Conservation (phyloP, 2,329 filamentous ascomycete genomes). For the Colletotrichum sp. region DNA sequence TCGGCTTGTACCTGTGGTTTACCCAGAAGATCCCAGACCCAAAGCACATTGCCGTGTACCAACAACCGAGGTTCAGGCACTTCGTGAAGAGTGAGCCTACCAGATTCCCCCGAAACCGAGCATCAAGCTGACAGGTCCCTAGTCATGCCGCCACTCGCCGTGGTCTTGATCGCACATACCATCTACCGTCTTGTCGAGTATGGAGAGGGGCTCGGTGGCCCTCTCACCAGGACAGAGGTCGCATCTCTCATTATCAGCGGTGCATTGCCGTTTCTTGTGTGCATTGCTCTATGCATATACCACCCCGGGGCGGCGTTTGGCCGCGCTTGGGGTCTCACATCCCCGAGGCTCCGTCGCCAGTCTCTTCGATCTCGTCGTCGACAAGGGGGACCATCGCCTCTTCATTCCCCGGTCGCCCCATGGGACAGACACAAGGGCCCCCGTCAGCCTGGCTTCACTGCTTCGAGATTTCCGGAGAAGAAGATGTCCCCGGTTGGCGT, state of each 20-base stretch:
- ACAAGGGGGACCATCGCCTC: slow-evolving; percentile 1
- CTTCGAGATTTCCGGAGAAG: slow-evolving; percentile 10
- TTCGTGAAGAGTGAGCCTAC: slow-evolving; percentile 48
- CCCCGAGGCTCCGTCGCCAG: slow-evolving; percentile 27
- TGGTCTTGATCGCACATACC: slow-evolving; percentile 45
- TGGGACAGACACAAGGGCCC: slow-evolving; percentile 19
- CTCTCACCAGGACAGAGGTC: slow-evolving; percentile 41
- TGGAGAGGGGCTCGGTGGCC: slow-evolving; percentile 35
- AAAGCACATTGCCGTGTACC: slow-evolving; percentile 44
- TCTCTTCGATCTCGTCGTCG: slow-evolving; percentile 1
- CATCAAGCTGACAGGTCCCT: neutral
- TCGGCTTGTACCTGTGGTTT: slow-evolving; percentile 45
- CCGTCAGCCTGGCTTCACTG: slow-evolving; percentile 14
- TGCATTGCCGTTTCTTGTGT: slow-evolving; percentile 41
- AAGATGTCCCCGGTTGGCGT: slow-evolving; percentile 16
- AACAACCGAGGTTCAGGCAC: slow-evolving; percentile 44
- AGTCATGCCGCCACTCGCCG: slow-evolving; percentile 42
- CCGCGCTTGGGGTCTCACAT: slow-evolving; percentile 43
- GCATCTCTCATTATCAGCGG: slow-evolving; percentile 45
- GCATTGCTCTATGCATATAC: slow-evolving; percentile 37
- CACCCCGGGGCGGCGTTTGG: slow-evolving; percentile 46
- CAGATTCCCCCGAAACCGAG: neutral
- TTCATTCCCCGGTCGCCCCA: slow-evolving; percentile 7
- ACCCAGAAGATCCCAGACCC: slow-evolving; percentile 44
- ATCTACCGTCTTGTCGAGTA: slow-evolving; percentile 46